Conservation (phyloP, 2,329 filamentous ascomycete genomes). For the Epichloe typhina region DNA sequence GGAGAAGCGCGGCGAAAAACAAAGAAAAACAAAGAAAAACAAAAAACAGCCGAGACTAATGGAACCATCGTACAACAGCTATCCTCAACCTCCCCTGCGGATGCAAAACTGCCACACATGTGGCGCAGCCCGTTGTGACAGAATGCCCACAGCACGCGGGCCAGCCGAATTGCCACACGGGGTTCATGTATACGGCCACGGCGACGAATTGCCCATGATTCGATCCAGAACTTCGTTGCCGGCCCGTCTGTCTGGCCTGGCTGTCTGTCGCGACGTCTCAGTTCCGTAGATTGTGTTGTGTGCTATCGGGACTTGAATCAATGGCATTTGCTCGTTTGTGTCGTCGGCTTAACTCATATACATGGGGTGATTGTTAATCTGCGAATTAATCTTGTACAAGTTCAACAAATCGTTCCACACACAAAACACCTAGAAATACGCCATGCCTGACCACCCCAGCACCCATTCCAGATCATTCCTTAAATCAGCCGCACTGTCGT, state of each 20-base stretch:
- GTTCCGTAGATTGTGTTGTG: too few relatives aligned
- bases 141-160: not conserved
- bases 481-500: slow-evolving; percentile 49
- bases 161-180: not conserved
- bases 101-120: not conserved
- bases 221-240: too few relatives aligned
- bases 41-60: too few relatives aligned
- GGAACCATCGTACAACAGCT: not conserved
- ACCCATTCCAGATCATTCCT: slow-evolving; percentile 54
- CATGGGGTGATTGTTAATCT: not conserved
- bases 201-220: not conserved
- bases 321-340: too few relatives aligned
- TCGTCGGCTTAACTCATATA: not conserved
- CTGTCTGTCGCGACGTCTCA: too few relatives aligned
- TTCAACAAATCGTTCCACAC: not conserved
- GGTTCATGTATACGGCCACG: slow-evolving; percentile 3
- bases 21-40: too few relatives aligned
- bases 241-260: too few relatives aligned
- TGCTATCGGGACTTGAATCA: too few relatives aligned
- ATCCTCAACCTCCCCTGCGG: slow-evolving; percentile 4
- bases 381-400: too few relatives aligned
- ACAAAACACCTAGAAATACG: slow-evolving; percentile 19
- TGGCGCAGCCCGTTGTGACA: not conserved
- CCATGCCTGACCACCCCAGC: slow-evolving; percentile 50
- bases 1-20: too few relatives aligned